A percentile compares a stretch with the other conserved stretches of the same genome.
These are phyloP conservation scores for Trichoderma breve DNA, from an alignment of 2,329 filamentous ascomycete genomes.

Conservation along the genomic window DNA sequence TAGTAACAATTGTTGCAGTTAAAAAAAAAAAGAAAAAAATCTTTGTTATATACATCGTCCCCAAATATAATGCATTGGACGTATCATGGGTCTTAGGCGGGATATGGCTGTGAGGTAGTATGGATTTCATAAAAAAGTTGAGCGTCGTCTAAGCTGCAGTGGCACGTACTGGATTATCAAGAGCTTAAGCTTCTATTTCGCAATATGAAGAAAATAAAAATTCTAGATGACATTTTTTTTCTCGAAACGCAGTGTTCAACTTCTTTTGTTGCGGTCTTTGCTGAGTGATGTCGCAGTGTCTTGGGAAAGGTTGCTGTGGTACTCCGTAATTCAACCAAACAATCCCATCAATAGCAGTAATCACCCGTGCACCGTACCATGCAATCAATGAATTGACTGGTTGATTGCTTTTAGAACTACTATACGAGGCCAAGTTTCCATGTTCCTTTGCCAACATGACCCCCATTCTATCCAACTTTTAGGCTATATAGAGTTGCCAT, in stretches of 20 bases:
- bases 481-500: background rate
- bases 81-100: background rate
- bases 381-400: background rate
- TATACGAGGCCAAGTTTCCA: background rate
- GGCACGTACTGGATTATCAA: slow-evolving; percentile 7
- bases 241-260: background rate
- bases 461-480: background rate
- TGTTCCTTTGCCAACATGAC: background rate
- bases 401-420: background rate
- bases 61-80: slow-evolving; percentile 1
- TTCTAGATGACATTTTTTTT: background rate
- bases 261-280: background rate
- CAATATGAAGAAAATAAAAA: background rate
- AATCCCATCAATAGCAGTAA: background rate
- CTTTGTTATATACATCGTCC: background rate
- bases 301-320: background rate
- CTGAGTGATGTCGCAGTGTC: background rate
- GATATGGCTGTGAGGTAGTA: background rate
- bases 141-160: slow-evolving; percentile 11
- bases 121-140: slow-evolving; percentile 13
- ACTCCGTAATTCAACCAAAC: background rate
- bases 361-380: background rate
- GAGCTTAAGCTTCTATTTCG: background rate
- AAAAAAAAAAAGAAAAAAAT: background rate
- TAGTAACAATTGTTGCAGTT: slow-evolving; percentile 18